Conservation (phyloP, 805 yeast species). For the Wickerhamomyces ciferrii region DNA sequence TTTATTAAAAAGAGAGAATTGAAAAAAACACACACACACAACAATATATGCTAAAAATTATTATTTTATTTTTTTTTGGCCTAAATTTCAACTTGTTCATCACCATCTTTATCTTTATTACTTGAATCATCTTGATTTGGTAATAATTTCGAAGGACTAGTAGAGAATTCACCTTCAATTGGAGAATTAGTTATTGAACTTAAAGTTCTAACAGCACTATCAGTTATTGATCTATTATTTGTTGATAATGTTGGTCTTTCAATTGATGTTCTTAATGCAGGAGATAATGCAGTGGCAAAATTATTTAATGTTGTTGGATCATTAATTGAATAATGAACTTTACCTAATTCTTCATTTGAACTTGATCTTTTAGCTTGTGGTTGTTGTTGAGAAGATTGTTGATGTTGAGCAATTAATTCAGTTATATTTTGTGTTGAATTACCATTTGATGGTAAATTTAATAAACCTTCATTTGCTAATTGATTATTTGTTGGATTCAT, state of each 20-base stretch:
- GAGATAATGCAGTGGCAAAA: background rate
- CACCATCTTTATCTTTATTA: slow-evolving; percentile 1
- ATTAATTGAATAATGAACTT: background rate
- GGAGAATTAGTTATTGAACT: slow-evolving; percentile 2
- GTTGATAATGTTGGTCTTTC: background rate
- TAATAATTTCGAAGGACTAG: no score
- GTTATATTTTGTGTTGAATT: background rate
- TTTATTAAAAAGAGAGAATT: no score
- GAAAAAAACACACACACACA: background rate
- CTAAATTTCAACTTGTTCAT: background rate
- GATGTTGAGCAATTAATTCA: background rate
- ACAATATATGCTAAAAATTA: no score
- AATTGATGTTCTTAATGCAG: background rate
- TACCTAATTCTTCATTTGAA: background rate
- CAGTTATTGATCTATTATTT: slow-evolving; percentile 1
- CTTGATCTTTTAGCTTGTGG: background rate
- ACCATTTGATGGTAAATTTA: background rate
- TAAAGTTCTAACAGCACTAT: slow-evolving; percentile 1
- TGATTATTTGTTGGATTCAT: slow-evolving; percentile 2
- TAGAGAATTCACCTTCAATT: slow-evolving; percentile 3
- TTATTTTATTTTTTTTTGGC: no score
- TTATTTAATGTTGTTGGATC: background rate
- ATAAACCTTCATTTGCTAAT: slow-evolving; percentile 1
- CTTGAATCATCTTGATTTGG: no score
- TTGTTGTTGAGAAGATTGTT: background rate